Percentiles rank a stretch among this genome's conserved stretches.
These are phyloP conservation scores for Dissoconium aciculare DNA, from an alignment of 2,329 filamentous ascomycete species.

Conservation along the genomic window DNA sequence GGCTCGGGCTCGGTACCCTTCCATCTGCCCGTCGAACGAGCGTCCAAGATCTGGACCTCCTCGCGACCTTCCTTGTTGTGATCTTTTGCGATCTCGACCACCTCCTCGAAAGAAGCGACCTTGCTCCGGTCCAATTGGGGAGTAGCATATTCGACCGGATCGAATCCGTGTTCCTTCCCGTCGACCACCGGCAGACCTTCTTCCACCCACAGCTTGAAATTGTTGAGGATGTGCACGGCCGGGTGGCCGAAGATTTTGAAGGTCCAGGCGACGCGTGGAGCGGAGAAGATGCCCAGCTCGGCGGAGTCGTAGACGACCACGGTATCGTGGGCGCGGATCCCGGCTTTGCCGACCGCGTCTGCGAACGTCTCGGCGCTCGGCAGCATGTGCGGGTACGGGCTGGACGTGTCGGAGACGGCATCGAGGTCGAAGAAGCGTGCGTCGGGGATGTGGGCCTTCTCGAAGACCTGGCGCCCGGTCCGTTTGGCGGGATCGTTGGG, in stretches of 20 bases:
- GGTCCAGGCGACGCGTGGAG: conserved; percentile 89
- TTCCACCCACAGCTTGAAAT: conserved; percentile 87
- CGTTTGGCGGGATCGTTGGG: conserved; percentile 68
- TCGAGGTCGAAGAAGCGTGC: conserved; percentile 96
- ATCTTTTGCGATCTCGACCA: conserved; percentile 62
- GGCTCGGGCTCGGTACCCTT: conserved; percentile 74
- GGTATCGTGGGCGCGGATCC: conserved; percentile 73
- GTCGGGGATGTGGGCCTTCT: conserved; percentile 68
- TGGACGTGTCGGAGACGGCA: conserved; percentile 71
- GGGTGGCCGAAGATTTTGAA: conserved; percentile 76
- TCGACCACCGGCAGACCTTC: conserved; percentile 67
- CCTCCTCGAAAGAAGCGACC: conserved; percentile 68
- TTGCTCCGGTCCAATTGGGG: conserved; percentile 39
- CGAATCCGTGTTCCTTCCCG: conserved; percentile 46
- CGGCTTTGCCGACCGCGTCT: conserved; percentile 73
- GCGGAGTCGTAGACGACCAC: conserved; percentile 89
- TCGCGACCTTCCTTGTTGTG: conserved; percentile 70
- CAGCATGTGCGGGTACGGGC: conserved; percentile 92
- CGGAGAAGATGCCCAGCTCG: conserved; percentile 86
- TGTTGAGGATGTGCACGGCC: conserved; percentile 81
- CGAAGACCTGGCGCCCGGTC: conserved; percentile 66
- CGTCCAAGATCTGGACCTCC: conserved; percentile 78
- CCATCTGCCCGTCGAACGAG: conserved; percentile 65
- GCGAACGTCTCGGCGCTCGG: conserved; percentile 69
- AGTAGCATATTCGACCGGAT: conserved; percentile 28